Percentiles rank a stretch among this genome's conserved stretches.
These are phyloP conservation scores for Talaromyces rugulosus DNA, from an alignment of 2,329 filamentous ascomycete genomes.

Conservation along the genomic window DNA sequence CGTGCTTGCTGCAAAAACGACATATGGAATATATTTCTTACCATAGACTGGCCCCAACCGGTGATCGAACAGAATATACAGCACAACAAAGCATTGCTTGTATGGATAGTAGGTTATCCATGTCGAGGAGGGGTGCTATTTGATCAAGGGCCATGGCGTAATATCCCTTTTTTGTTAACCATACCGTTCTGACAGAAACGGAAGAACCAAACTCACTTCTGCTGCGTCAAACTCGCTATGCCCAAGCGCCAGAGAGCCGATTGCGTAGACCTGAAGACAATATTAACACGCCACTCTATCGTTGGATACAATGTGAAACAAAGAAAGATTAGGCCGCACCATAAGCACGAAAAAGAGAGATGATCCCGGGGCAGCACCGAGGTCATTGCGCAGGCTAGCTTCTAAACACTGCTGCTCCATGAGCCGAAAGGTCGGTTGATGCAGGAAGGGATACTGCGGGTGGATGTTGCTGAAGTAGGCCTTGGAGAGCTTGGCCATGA, in stretches of 20 bases:
- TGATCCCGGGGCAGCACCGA: conserved; percentile 1
- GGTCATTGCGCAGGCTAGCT: conserved; percentile 11
- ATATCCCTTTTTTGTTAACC: background rate
- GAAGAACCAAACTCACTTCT: conserved; percentile 15
- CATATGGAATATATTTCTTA: conserved; percentile 2
- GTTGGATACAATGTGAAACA: no score
- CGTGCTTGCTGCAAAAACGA: background rate
- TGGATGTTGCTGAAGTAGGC: conserved; percentile 40
- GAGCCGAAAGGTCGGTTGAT: conserved; percentile 27
- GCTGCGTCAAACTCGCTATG: conserved; percentile 14
- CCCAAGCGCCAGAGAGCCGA: conserved; percentile 19
- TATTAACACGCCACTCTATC: background rate
- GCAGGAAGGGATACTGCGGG: conserved; percentile 36
- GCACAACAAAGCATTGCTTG: conserved; percentile 20
- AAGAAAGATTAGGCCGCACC: background rate
- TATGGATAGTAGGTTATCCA: conserved; percentile 22
- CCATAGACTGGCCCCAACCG: conserved; percentile 23
- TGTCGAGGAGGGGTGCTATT: conserved; percentile 17
- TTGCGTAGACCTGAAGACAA: conserved; percentile 20
- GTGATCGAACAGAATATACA: conserved; percentile 23
- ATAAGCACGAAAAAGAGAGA: conserved; percentile 14
- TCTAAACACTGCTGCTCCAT: conserved; percentile 27
- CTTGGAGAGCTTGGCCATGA: conserved; percentile 17
- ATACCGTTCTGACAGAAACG: background rate
- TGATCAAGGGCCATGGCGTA: conserved; percentile 11